These are phyloP conservation scores for Lentinula sp. DNA, from an alignment of 768 basidiomycete genomes.

Conservation along the genomic window DNA sequence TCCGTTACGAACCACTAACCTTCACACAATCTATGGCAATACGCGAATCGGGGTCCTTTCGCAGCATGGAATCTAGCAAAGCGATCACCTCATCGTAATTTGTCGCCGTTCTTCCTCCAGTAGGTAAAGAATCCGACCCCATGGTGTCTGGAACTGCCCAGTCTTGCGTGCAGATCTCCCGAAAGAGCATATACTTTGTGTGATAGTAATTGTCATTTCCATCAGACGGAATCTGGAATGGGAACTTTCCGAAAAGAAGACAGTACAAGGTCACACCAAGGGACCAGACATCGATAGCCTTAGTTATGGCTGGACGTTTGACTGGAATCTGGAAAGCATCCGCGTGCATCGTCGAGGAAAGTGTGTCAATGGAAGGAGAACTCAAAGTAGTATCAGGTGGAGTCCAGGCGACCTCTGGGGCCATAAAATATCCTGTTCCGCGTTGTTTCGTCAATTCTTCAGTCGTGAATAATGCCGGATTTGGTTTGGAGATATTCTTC, in stretches of 20 bases:
- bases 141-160: conserved; percentile 32
- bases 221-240: conserved; percentile 30
- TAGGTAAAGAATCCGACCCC: conserved; percentile 15
- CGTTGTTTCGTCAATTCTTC: conserved; percentile 31
- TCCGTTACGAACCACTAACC: background rate
- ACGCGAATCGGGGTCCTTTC: background rate
- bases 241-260: conserved; percentile 38
- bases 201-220: conserved; percentile 28
- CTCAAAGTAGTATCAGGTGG: conserved; percentile 14
- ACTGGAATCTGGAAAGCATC: background rate
- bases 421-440: conserved; percentile 39
- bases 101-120: background rate
- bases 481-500: conserved; percentile 10
- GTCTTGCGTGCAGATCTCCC: conserved; percentile 35
- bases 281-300: conserved; percentile 42
- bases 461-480: conserved; percentile 27
- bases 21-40: background rate
- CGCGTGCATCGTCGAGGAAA: background rate
- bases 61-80: conserved; percentile 1
- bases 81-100: background rate
- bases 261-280: conserved; percentile 43
- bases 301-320: conserved; percentile 33
- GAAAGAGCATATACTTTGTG: conserved; percentile 32
- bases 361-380: background rate
- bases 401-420: conserved; percentile 39